phyloP scores from a whole-genome alignment of 1,139 yeast genomes.

The Zygoascus hellenicus region DNA sequence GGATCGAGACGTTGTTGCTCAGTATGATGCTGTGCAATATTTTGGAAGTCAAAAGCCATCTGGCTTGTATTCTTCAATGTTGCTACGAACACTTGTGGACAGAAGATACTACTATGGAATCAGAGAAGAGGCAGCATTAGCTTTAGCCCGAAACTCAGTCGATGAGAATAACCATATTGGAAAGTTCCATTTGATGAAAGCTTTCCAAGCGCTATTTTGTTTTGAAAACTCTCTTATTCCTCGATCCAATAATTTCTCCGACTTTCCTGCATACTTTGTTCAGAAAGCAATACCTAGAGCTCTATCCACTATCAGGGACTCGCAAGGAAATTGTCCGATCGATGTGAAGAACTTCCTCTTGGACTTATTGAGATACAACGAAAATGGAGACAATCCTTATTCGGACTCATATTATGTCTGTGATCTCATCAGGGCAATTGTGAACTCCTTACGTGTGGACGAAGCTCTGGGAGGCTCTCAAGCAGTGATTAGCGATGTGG shows the following conservation, averaged over 20 bases:
- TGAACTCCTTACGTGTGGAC: conserved; percentile 37
- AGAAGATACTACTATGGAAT: conserved; percentile 83
- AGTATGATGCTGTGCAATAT: conserved; percentile 71
- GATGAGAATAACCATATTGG: conserved; percentile 65
- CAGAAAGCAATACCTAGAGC: conserved; percentile 64
- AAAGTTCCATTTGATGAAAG: conserved; percentile 60
- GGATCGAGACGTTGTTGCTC: conserved; percentile 96
- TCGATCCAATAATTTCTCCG: conserved; percentile 69
- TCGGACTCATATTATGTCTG: conserved; percentile 68
- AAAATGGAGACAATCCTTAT: conserved; percentile 72
- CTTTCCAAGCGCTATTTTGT: conserved; percentile 67
- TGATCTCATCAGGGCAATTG: conserved; percentile 52
- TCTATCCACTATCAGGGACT: conserved; percentile 55
- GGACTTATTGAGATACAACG: conserved; percentile 75
- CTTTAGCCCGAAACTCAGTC: conserved; percentile 62
- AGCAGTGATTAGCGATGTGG: conserved; percentile 9
- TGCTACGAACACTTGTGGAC: conserved; percentile 80
- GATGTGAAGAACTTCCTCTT: conserved; percentile 58
- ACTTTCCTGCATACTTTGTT: conserved; percentile 60
- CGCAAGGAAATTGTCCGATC: conserved; percentile 60
- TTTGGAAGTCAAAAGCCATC: conserved; percentile 63
- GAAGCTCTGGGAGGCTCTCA: conserved; percentile 11
- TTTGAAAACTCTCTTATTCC: conserved; percentile 65
- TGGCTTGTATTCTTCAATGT: conserved; percentile 63
- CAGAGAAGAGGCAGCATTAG: conserved; percentile 78